Evolutionary conservation across 1,139 yeast species (phyloP).

Genomic region (Candida frijolesensis): DNA sequence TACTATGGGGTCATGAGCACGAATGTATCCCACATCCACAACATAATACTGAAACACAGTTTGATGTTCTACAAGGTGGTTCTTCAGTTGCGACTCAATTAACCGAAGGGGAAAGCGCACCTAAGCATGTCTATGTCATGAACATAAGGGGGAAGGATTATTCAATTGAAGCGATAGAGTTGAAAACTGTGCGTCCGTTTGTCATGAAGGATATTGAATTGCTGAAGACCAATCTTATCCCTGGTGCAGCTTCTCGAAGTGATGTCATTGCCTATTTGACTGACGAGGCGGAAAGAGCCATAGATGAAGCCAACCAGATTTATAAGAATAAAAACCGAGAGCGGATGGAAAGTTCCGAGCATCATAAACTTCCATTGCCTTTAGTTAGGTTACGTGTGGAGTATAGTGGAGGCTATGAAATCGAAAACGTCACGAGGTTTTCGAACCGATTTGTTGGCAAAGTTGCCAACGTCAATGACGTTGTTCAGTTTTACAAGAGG

Average conservation of each 20-base stretch:
- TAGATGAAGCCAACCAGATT: constrained; percentile 55
- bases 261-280: constrained; percentile 65
- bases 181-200: constrained; percentile 83
- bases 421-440: constrained; percentile 87
- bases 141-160: constrained; percentile 63
- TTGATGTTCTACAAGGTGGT: constrained; percentile 89
- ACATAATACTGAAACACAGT: constrained; percentile 65
- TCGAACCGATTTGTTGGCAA: constrained; percentile 88
- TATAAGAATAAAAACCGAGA: constrained; percentile 43
- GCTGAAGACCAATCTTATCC: constrained; percentile 53
- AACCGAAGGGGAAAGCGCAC: constrained; percentile 79
- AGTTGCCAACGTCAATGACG: constrained; percentile 89
- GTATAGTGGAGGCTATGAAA: constrained; percentile 86
- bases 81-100: constrained; percentile 92
- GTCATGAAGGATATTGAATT: constrained; percentile 67
- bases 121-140: constrained; percentile 73
- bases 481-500: constrained; percentile 68
- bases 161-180: constrained; percentile 61
- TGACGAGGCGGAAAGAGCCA: constrained; percentile 65
- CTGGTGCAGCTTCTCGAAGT: constrained; percentile 64
- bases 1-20: constrained; percentile 98
- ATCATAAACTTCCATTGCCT: constrained; percentile 63
- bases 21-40: constrained; percentile 81
- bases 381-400: constrained; percentile 82
- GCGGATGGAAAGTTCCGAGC: background rate